Evolutionary conservation across 139 green algal genomes (phyloP).

Genomic region (Ostreobium quekettii): DNA sequence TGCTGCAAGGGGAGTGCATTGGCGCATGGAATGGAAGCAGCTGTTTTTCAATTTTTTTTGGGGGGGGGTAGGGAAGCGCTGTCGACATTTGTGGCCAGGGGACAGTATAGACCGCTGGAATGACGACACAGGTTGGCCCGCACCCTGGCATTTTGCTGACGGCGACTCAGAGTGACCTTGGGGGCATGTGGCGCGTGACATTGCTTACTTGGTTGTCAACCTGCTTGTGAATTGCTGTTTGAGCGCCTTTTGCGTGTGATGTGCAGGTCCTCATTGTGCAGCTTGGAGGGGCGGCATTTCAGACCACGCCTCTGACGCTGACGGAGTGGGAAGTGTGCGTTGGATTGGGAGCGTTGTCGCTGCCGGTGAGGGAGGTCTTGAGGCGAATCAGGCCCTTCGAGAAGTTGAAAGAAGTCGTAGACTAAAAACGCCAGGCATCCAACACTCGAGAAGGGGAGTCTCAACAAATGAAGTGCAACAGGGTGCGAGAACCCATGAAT

Average conservation of each 20-base stretch:
- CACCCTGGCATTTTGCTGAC: background rate
- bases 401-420: too few species aligned
- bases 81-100: background rate
- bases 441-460: too few species aligned
- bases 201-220: background rate
- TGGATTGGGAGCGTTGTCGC: slow-evolving; percentile 45
- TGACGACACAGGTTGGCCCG: background rate
- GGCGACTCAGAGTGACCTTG: background rate
- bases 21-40: too few species aligned
- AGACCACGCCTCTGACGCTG: slow-evolving; percentile 45
- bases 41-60: slow-evolving; percentile 1
- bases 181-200: background rate
- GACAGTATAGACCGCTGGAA: background rate
- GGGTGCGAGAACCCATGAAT: too few species aligned
- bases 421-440: too few species aligned
- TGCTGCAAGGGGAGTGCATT: too few species aligned
- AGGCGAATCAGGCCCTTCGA: too few species aligned
- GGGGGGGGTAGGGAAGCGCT: background rate
- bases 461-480: too few species aligned
- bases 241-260: background rate
- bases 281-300: slow-evolving; percentile 62
- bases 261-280: slow-evolving; percentile 51
- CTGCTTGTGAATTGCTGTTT: background rate
- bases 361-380: slow-evolving; percentile 47
- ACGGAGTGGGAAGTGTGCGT: slow-evolving; percentile 58